Evolutionary conservation across 352 stramenopile species (phyloP).

Genomic region (Globisporangium carolinianum): DNA sequence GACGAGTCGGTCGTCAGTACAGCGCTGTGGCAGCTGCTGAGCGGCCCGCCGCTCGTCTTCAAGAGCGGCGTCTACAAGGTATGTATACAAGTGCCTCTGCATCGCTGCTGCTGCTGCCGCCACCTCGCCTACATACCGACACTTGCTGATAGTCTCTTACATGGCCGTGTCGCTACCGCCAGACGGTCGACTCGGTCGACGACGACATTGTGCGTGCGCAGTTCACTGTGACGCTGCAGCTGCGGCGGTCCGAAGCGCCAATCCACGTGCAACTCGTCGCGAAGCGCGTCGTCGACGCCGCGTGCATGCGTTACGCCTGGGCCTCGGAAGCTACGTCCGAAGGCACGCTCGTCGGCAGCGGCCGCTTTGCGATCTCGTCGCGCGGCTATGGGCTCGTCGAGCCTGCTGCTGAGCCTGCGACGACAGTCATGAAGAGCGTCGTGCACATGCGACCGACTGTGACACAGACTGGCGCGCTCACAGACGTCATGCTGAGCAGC

Average conservation of each 20-base stretch:
- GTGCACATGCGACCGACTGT: slow-evolving; percentile 5
- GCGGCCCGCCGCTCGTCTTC: not conserved
- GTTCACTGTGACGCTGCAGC: not conserved
- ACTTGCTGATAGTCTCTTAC: no score
- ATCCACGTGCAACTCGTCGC: not conserved
- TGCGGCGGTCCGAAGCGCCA: not conserved
- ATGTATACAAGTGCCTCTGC: no score
- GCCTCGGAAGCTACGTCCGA: not conserved
- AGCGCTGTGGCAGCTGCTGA: slow-evolving; percentile 8
- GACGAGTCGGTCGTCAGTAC: not conserved
- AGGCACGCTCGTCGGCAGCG: not conserved
- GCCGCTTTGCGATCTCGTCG: no score
- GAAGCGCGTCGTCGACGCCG: slow-evolving; percentile 6
- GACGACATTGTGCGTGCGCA: slow-evolving; percentile 2
- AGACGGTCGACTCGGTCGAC: not conserved
- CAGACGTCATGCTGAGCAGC: slow-evolving; percentile 1
- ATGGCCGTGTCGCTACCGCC: not conserved
- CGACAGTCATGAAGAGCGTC: slow-evolving; percentile 4
- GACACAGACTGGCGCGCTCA: slow-evolving; percentile 1
- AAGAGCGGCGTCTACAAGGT: slow-evolving; percentile 3
- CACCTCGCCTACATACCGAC: no score
- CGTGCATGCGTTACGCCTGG: slow-evolving; percentile 6
- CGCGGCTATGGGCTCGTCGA: no score
- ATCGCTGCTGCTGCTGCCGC: not conserved
- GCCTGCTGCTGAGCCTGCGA: no score